Conservation (phyloP, 208 protist genomes). For the Leishmania arabica region DNA sequence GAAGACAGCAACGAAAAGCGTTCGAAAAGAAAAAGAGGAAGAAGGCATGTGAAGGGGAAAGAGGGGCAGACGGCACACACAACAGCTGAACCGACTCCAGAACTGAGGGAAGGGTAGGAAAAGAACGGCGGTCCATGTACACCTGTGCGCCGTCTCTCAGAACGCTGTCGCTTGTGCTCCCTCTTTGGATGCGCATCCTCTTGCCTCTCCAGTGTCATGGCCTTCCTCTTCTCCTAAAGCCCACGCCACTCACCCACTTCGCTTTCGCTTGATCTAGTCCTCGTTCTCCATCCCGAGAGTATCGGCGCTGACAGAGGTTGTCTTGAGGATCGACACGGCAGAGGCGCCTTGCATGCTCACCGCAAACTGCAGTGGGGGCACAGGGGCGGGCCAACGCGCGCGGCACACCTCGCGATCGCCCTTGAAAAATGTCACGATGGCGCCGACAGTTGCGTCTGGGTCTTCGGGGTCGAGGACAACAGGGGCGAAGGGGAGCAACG, state of each 20-base stretch:
- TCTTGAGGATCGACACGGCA: slow-evolving; percentile 54
- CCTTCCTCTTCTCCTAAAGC: not conserved
- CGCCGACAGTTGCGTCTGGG: slow-evolving; percentile 34
- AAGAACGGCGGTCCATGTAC: not conserved
- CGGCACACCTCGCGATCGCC: slow-evolving; percentile 41
- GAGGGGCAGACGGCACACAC: slow-evolving; percentile 2
- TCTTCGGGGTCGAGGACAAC: slow-evolving; percentile 33
- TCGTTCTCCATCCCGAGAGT: slow-evolving; percentile 16
- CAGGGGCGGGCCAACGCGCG: slow-evolving; percentile 67
- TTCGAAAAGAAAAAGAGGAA: not conserved
- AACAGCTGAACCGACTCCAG: not conserved
- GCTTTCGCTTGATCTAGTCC: not conserved
- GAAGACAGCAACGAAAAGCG: not conserved
- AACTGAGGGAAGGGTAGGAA: not conserved
- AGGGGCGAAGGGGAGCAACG: slow-evolving; percentile 21
- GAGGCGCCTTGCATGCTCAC: slow-evolving; percentile 84
- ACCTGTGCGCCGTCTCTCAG: not conserved
- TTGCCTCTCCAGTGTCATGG: not conserved
- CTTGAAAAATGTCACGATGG: slow-evolving; percentile 51
- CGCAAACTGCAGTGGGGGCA: slow-evolving; percentile 80
- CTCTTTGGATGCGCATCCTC: not conserved
- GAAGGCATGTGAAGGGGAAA: slow-evolving; percentile 1
- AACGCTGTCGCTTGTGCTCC: not conserved
- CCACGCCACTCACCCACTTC: not conserved
- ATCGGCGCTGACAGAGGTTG: slow-evolving; percentile 27